phyloP scores from a whole-genome alignment of 192 early-diverging fungal species.

The Ambispora gerdemannii region DNA sequence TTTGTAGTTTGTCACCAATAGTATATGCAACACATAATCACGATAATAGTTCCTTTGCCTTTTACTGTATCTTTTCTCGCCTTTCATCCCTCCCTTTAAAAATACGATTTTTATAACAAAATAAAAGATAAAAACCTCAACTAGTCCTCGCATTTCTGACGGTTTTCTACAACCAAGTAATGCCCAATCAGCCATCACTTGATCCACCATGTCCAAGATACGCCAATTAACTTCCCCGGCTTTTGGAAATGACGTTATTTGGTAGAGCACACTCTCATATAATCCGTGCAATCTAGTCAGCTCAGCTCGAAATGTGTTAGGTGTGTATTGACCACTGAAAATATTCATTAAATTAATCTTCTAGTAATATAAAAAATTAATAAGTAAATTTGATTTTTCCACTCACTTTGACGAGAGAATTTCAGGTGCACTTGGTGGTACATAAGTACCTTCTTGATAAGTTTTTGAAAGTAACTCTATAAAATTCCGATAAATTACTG shows the following conservation, averaged over 20 bases:
- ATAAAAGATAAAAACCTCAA: constrained; percentile 40
- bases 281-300: constrained; percentile 51
- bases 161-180: constrained; percentile 49
- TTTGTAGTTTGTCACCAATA: no score
- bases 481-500: constrained; percentile 51
- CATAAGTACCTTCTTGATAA: constrained; percentile 36
- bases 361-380: not conserved
- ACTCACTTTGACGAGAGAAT: not conserved
- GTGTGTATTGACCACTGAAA: constrained; percentile 32
- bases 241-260: constrained; percentile 54
- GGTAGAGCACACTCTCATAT: constrained; percentile 60
- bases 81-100: not conserved
- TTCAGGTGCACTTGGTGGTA: constrained; percentile 28
- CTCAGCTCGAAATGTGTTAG: constrained; percentile 43
- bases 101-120: no score
- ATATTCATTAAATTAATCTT: not conserved
- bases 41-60: no score
- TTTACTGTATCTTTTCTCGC: not conserved
- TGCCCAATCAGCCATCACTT: constrained; percentile 58
- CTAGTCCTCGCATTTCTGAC: constrained; percentile 53
- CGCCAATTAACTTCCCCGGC: constrained; percentile 57
- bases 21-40: no score
- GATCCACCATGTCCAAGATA: constrained; percentile 62
- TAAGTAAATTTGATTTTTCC: not conserved
- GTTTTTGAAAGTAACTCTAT: constrained; percentile 43